These are phyloP conservation scores for Ceratobasidium sp. DNA, from an alignment of 1,284 basidiomycete genomes.

Conservation along the genomic window DNA sequence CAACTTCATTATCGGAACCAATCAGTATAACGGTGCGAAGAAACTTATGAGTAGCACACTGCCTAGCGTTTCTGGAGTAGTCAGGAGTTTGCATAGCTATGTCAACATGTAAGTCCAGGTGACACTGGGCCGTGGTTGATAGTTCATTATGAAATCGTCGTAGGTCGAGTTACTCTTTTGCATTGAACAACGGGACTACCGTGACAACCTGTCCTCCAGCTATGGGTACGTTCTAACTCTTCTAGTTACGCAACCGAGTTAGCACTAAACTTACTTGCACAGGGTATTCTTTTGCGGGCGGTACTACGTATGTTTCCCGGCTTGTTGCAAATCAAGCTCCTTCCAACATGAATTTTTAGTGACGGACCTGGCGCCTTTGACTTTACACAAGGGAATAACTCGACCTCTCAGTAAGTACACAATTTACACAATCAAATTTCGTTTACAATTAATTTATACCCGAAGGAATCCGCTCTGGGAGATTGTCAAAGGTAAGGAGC, in stretches of 20 bases:
- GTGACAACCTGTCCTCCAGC: slow-evolving; percentile 84
- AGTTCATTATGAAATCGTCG: slow-evolving; percentile 22
- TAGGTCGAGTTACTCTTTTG: slow-evolving; percentile 76
- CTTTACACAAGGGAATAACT: slow-evolving; percentile 83
- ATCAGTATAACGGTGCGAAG: slow-evolving; percentile 76
- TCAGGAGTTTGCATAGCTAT: slow-evolving; percentile 76
- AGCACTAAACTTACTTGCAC: slow-evolving; percentile 46
- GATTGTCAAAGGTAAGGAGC: slow-evolving; percentile 71
- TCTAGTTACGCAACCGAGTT: background rate
- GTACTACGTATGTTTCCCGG: slow-evolving; percentile 74
- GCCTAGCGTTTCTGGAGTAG: slow-evolving; percentile 66
- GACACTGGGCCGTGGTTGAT: background rate
- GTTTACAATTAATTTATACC: slow-evolving; percentile 21
- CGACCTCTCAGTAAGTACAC: slow-evolving; percentile 67
- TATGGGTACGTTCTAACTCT: slow-evolving; percentile 67
- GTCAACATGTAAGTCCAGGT: slow-evolving; percentile 71
- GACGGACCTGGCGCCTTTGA: slow-evolving; percentile 88
- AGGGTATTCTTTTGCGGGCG: slow-evolving; percentile 82
- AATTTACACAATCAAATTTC: background rate
- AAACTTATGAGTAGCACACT: slow-evolving; percentile 67
- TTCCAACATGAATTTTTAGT: slow-evolving; percentile 56
- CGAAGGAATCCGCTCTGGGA: slow-evolving; percentile 86
- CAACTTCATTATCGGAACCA: slow-evolving; percentile 75
- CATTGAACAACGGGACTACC: slow-evolving; percentile 74
- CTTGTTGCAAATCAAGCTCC: background rate